These are phyloP conservation scores for Fusarium devonianum DNA, from an alignment of 2,329 filamentous ascomycete genomes.

Conservation along the genomic window DNA sequence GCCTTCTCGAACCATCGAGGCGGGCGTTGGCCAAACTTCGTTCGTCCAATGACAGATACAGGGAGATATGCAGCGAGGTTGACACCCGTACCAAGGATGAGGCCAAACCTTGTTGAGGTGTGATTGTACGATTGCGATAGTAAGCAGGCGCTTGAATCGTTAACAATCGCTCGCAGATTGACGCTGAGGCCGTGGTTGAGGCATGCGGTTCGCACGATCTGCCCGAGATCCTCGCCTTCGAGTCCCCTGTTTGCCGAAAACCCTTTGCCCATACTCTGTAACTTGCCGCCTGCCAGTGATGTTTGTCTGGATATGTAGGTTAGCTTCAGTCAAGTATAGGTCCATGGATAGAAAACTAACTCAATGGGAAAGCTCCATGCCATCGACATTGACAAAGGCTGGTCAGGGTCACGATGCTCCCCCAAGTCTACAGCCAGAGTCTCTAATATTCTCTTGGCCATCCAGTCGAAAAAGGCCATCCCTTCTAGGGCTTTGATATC, in stretches of 20 bases:
- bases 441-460: slow-evolving; percentile 66
- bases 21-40: slow-evolving; percentile 65
- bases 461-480: slow-evolving; percentile 71
- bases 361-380: slow-evolving; percentile 76
- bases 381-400: slow-evolving; percentile 64
- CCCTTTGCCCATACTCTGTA: slow-evolving; percentile 71
- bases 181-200: slow-evolving; percentile 59
- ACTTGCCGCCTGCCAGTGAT: slow-evolving; percentile 64
- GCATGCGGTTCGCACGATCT: slow-evolving; percentile 64
- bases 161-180: slow-evolving; percentile 67
- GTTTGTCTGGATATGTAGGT: slow-evolving; percentile 60
- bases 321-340: slow-evolving; percentile 23
- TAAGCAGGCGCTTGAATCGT: slow-evolving; percentile 72
- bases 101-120: slow-evolving; percentile 65
- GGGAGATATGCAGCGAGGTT: slow-evolving; percentile 72
- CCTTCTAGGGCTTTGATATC: slow-evolving; percentile 65
- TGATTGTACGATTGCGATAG: slow-evolving; percentile 69
- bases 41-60: slow-evolving; percentile 59
- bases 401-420: slow-evolving; percentile 46
- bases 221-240: slow-evolving; percentile 65
- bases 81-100: slow-evolving; percentile 72
- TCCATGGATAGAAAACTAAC: slow-evolving; percentile 53
- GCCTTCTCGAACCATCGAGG: slow-evolving; percentile 64
- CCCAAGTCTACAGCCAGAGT: slow-evolving; percentile 58
- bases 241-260: slow-evolving; percentile 67